Base-by-base conservation (phyloP, 768 basidiomycete genomes). In the Lentinula lateritia region DNA sequence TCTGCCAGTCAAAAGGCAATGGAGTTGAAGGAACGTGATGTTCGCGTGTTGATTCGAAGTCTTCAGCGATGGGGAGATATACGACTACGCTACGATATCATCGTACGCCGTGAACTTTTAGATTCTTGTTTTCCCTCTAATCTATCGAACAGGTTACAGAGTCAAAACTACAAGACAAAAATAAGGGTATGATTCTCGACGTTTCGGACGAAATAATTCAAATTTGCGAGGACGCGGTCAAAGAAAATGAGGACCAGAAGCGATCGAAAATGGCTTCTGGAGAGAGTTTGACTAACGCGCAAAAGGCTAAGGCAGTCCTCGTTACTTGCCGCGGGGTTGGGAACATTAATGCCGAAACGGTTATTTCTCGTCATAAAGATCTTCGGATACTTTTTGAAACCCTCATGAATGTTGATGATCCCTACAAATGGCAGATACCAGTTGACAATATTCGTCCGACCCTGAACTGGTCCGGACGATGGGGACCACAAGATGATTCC, bases 11-110 rank as follows among this genome's bases (percentile, higher is more conserved):
- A 98, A 76, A 93, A 93, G 71, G 89, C 96, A 16, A 90, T 97
- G 87, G 95, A 97, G 72, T 79, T 99, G 63, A 98, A 96, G 77
- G 96, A 98, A 72, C 87, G 97, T 48, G 97, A 99, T 72, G 87
- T 98, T 32, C 93, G 97, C 61, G 95, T 95, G 42, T 80, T 99
- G 38, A 92, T 98, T 59, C 85, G 96, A 65, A 96, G 95, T 70
- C 78, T 99, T 67, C 95, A 97, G 70, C 89, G 94, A 62, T 99
- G 97, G 95, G 97, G 97, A 42, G 96, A 99, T 73, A 93, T 98
- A 63, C 85, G 94, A 52, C 87, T 89, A 67, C 90, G 97, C 41
- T 98, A 97, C 75, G 94, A 97, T 43, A 80, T 88, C 61, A 97
- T 99, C 66, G 95, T 96, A 72, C 73, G 92, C 83, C 16, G 58